Percentiles rank a stretch among this genome's conserved stretches.
Evolutionary conservation across 352 stramenopile species (phyloP).

Genomic region (Thalassiosira pacifica): DNA sequence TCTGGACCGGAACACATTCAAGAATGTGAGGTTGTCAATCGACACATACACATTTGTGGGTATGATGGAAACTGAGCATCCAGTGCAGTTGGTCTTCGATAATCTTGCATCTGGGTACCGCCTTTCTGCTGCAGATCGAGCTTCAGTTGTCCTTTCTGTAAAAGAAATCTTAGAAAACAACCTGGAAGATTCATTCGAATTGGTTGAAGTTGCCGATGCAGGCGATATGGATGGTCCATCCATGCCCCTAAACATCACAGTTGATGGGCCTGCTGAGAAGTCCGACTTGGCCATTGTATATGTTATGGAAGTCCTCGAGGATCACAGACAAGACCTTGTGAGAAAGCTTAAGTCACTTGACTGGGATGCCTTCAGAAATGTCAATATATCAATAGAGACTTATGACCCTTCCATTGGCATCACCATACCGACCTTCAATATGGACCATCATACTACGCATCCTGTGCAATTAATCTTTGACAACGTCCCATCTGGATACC

Average conservation of each 20-base stretch:
- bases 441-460: slow-evolving; percentile 10
- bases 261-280: background rate
- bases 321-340: background rate
- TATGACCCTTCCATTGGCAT: background rate
- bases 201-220: slow-evolving; percentile 30
- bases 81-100: slow-evolving; percentile 28
- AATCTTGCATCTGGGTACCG: slow-evolving; percentile 4
- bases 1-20: slow-evolving; percentile 10
- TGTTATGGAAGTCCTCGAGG: background rate
- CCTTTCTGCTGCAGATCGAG: background rate
- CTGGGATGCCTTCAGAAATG: background rate
- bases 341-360: background rate
- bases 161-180: slow-evolving; percentile 20
- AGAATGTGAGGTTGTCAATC: background rate
- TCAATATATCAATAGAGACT: background rate
- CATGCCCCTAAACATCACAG: background rate
- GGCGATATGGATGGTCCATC: background rate
- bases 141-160: background rate
- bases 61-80: background rate
- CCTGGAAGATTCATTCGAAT: slow-evolving; percentile 30
- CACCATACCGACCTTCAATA: background rate
- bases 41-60: slow-evolving; percentile 7
- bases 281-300: background rate
- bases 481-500: background rate
- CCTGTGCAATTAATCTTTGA: background rate